Conservation (phyloP, 441 rosid species). For the Biscutella laevigata region DNA sequence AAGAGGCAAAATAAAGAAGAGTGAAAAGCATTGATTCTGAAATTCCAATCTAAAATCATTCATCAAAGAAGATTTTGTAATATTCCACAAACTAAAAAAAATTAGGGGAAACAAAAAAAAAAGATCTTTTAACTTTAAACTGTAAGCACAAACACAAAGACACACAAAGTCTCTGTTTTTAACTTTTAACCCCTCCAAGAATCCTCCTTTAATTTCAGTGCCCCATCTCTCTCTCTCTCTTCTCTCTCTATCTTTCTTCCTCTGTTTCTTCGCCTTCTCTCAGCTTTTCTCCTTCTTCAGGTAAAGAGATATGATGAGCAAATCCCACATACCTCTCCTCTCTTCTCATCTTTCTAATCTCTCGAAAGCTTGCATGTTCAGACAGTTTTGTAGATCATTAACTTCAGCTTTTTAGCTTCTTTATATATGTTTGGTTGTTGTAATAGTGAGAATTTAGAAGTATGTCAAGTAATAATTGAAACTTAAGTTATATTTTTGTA, state of each 20-base stretch:
- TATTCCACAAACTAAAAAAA: slow-evolving; percentile 14
- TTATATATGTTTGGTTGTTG: slow-evolving; percentile 1
- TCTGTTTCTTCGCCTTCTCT: slow-evolving; percentile 22
- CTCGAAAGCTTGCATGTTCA: slow-evolving; percentile 20
- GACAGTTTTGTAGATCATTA: slow-evolving; percentile 1
- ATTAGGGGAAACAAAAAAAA: background rate
- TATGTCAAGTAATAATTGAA: slow-evolving; percentile 7
- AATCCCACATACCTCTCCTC: background rate
- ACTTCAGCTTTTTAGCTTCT: slow-evolving; percentile 1
- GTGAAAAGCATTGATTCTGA: slow-evolving; percentile 22
- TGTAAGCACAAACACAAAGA: slow-evolving; percentile 11
- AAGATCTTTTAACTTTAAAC: slow-evolving; percentile 23
- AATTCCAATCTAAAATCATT: slow-evolving; percentile 14
- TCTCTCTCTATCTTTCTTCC: slow-evolving; percentile 10
- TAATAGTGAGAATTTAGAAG: slow-evolving; percentile 3
- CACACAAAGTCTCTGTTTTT: slow-evolving; percentile 12
- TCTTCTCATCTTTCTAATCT: background rate
- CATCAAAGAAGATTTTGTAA: slow-evolving; percentile 26
- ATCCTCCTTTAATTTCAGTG: slow-evolving; percentile 24
- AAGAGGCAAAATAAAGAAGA: slow-evolving; percentile 21
- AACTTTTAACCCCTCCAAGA: slow-evolving; percentile 18
- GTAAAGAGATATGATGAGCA: slow-evolving; percentile 17
- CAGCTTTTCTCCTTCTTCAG: slow-evolving; percentile 19
- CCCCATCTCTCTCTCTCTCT: slow-evolving; percentile 2
- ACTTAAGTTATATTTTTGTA: slow-evolving; percentile 14